These are phyloP conservation scores for Dactylellina drechsleri DNA, from an alignment of 2,329 filamentous ascomycete genomes.

Conservation along the genomic window DNA sequence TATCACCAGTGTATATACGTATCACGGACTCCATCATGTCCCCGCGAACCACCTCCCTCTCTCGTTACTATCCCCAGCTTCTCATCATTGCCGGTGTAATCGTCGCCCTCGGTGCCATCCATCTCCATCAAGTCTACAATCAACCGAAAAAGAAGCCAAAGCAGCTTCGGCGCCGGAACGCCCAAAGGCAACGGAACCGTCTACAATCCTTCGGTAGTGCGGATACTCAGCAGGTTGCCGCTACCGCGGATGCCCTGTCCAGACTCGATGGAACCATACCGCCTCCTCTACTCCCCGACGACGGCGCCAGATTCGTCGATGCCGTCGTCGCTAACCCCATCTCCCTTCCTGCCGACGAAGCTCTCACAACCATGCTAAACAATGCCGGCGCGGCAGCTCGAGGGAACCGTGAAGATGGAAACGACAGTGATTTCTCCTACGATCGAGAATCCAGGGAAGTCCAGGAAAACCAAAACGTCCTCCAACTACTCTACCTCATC, in stretches of 20 bases:
- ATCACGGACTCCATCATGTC: conserved; percentile 20
- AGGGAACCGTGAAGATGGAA: conserved; percentile 53
- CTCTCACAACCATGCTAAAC: conserved; percentile 51
- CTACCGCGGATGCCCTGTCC: conserved; percentile 37
- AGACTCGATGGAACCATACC: conserved; percentile 41
- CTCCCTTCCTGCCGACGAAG: conserved; percentile 45
- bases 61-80: conserved; percentile 55
- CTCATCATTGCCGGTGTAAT: conserved; percentile 56
- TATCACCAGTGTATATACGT: too few relatives aligned
- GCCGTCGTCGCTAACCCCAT: conserved; percentile 52
- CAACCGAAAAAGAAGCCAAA: conserved; percentile 52
- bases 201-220: conserved; percentile 43
- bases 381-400: conserved; percentile 51
- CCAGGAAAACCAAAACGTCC: conserved; percentile 58
- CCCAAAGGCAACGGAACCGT: conserved; percentile 54
- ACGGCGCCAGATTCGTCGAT: conserved; percentile 24
- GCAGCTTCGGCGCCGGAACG: conserved; percentile 57
- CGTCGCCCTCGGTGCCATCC: conserved; percentile 55
- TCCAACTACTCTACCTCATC: conserved; percentile 58
- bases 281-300: conserved; percentile 25
- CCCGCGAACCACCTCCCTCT: conserved; percentile 45
- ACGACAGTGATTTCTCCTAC: conserved; percentile 57
- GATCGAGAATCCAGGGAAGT: conserved; percentile 55
- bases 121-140: conserved; percentile 56
- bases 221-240: conserved; percentile 35